Conservation (phyloP, 805 yeast genomes). For the Ogataea glucozyma region DNA sequence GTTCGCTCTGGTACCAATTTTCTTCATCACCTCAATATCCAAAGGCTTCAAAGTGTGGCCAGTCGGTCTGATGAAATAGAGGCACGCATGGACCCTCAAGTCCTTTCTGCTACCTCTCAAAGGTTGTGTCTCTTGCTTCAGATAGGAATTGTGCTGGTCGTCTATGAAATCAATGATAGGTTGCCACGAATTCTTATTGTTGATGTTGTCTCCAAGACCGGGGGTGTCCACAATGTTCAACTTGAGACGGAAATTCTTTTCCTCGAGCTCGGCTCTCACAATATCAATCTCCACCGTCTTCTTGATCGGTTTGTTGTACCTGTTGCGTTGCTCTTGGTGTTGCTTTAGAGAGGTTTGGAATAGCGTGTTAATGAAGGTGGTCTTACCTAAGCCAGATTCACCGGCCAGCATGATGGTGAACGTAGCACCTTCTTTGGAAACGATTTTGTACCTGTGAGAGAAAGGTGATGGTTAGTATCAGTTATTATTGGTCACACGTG, state of each 20-base stretch:
- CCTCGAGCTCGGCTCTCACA: conserved; percentile 77
- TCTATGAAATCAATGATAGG: conserved; percentile 87
- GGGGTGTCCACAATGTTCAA: conserved; percentile 89
- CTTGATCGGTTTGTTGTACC: conserved; percentile 60
- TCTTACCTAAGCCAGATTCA: conserved; percentile 88
- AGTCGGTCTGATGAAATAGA: conserved; percentile 88
- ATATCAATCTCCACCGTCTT: conserved; percentile 79
- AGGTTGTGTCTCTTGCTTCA: conserved; percentile 96
- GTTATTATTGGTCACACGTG: too few species aligned
- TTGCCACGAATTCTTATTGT: conserved; percentile 83
- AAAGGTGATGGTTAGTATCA: conserved; percentile 7
- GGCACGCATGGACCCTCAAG: conserved; percentile 85
- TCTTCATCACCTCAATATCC: conserved; percentile 87
- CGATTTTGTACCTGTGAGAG: conserved; percentile 60
- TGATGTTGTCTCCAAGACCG: conserved; percentile 89
- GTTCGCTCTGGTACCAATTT: conserved; percentile 75
- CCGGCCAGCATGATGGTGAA: conserved; percentile 87
- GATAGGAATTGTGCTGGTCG: conserved; percentile 83
- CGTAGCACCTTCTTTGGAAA: conserved; percentile 71
- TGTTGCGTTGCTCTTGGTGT: conserved; percentile 52
- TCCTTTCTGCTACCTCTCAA: conserved; percentile 64
- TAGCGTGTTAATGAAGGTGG: conserved; percentile 85
- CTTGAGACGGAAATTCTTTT: conserved; percentile 74
- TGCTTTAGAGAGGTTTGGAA: conserved; percentile 73
- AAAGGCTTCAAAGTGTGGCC: conserved; percentile 86